A percentile compares a stretch with the other conserved stretches of the same genome.
phyloP scores from a whole-genome alignment of 306 rosid genomes.

The Quercus suber region DNA sequence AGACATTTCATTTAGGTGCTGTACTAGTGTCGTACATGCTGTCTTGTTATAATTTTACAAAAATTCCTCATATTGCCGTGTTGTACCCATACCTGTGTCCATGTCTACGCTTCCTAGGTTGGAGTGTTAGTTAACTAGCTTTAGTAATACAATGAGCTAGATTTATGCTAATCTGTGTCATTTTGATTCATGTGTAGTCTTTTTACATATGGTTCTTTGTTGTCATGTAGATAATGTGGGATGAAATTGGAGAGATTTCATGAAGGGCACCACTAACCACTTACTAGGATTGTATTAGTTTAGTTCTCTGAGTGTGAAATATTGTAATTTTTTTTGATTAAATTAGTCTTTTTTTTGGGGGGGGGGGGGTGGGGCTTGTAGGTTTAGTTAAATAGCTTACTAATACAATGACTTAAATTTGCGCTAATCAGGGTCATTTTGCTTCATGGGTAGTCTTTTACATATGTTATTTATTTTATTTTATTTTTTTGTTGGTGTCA shows the following conservation, averaged over 20 bases:
- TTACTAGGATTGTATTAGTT: not conserved
- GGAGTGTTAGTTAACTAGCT: too few relatives aligned
- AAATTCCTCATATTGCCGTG: too few relatives aligned
- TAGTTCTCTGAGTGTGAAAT: not conserved
- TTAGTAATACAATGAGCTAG: not conserved
- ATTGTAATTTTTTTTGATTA: not conserved
- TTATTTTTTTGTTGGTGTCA: not conserved
- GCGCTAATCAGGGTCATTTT: not conserved
- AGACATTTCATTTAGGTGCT: too few relatives aligned
- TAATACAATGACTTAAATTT: not conserved
- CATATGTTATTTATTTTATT: not conserved
- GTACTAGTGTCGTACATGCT: too few relatives aligned
- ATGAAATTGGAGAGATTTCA: conserved; percentile 74
- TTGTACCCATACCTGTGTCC: too few relatives aligned
- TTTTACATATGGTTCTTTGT: not conserved
- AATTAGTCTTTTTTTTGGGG: too few relatives aligned
- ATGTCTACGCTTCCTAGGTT: too few relatives aligned
- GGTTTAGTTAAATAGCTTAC: too few relatives aligned
- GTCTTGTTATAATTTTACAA: too few relatives aligned
- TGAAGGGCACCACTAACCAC: not conserved
- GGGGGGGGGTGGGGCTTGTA: too few relatives aligned
- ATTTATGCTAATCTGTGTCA: not conserved
- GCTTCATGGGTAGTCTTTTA: not conserved
- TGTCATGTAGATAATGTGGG: conserved; percentile 61
- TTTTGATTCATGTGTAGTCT: not conserved